Evolutionary conservation across 2,329 filamentous ascomycete species (phyloP), one percentile per base, ranked within the genome.

Genomic region (Colletotrichum sp.): DNA sequence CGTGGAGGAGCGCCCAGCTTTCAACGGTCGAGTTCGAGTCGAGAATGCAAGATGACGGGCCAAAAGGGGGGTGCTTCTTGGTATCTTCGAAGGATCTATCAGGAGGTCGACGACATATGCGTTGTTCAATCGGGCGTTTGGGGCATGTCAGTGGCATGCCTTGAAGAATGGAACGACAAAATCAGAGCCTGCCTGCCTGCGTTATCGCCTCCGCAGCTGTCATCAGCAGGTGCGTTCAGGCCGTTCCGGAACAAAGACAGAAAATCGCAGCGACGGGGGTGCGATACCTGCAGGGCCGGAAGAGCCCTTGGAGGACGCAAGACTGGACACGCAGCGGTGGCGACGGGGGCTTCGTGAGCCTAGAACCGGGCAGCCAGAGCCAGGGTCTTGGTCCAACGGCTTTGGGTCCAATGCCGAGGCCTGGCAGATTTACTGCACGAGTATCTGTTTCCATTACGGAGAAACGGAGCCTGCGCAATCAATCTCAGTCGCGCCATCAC

Each of bases 21-120:
- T 44, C n/a, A 21, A 52, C n/a, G 44, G 44, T 8, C 32, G 34
- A 60, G 68, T 66, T 10, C 32, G 34, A 60, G 68, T 66, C 52
- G 52, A 71, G 68, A 60, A 59, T 55, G 55, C 52, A 28, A 75
- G 62, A 72, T 67, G 62, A 67, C 68, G 36, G 62, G 32, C 59
- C 64, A n/a, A 36, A 66, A 32, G 62, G 34, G 57, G 49, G 60
- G 15, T 32, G n/a, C 21, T 28, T 49, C 49, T 66, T 52, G 62
- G 26, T 65, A 64, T 39, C 55, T 63, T 65, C 64, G 55, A 39
- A 30, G 16, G 36, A 36, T 60, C 21, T 28, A 71, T 60, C 21
- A 34, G 60, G 28, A 72, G 36, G 68, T 26, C 62, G 16, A 34
- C 18, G 24, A 62, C 13, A 30, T 34, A 24, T 28, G 49, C 24